phyloP scores from a whole-genome alignment of 768 basidiomycete genomes.

The Rhizopogon vulgaris region DNA sequence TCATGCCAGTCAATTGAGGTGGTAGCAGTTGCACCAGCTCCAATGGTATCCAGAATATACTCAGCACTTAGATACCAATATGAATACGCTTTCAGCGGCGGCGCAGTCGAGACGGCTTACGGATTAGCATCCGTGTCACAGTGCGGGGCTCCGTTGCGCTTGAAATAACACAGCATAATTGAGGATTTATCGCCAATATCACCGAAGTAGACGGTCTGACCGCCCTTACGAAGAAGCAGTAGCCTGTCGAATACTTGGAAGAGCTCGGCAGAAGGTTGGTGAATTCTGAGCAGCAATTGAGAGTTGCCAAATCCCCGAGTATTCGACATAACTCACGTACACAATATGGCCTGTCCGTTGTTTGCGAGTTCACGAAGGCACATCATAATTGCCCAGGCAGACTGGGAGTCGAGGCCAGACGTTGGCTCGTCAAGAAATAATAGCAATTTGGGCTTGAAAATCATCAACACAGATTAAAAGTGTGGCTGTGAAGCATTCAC shows the following conservation, averaged over 20 bases:
- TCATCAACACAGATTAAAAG: too few species aligned
- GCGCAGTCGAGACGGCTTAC: conserved; percentile 7
- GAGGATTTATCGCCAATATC: conserved; percentile 21
- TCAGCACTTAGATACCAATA: conserved; percentile 29
- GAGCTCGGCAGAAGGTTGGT: conserved; percentile 38
- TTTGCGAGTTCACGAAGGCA: conserved; percentile 48
- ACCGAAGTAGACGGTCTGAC: conserved; percentile 67
- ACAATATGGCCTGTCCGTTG: conserved; percentile 49
- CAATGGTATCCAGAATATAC: conserved; percentile 48
- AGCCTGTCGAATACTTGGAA: conserved; percentile 50
- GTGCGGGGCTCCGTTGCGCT: conserved; percentile 13
- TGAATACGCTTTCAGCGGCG: neutral
- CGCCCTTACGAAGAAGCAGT: conserved; percentile 43
- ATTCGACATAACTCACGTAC: conserved; percentile 32
- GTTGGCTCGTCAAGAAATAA: conserved; percentile 60
- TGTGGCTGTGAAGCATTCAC: too few species aligned
- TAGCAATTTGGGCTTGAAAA: conserved; percentile 25
- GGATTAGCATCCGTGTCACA: conserved; percentile 18
- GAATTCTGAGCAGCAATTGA: conserved; percentile 7
- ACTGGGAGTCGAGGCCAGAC: conserved; percentile 47
- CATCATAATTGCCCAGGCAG: conserved; percentile 42
- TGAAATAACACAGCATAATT: conserved; percentile 17
- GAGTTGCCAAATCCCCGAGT: too few species aligned
- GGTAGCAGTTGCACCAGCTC: conserved; percentile 46
- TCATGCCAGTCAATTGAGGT: conserved; percentile 44